A percentile compares a stretch with the other conserved stretches of the same genome.
These are phyloP conservation scores for Trebouxia sp. DNA, from an alignment of 139 green algal genomes.

Conservation along the genomic window DNA sequence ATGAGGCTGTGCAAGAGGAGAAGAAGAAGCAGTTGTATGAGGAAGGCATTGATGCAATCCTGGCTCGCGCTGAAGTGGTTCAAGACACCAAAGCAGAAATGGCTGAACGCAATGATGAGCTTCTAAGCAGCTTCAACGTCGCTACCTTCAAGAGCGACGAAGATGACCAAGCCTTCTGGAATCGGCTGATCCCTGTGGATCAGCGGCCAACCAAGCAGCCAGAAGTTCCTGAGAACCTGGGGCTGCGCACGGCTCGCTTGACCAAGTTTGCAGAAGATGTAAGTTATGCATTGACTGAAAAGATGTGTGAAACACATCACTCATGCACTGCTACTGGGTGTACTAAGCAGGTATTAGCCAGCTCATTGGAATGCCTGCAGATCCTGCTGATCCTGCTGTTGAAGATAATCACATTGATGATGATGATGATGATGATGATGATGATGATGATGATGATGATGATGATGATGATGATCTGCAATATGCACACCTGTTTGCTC, in stretches of 20 bases:
- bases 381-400: too few species aligned
- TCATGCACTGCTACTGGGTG: too few species aligned
- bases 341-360: too few species aligned
- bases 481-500: too few species aligned
- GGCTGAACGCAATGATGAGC: conserved; percentile 57
- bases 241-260: conserved; percentile 46
- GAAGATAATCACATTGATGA: too few species aligned
- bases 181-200: conserved; percentile 78
- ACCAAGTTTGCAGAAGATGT: conserved; percentile 40
- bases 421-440: too few species aligned
- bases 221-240: conserved; percentile 39
- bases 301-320: too few species aligned
- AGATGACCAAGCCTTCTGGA: conserved; percentile 94
- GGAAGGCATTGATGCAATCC: conserved; percentile 92
- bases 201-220: conserved; percentile 50
- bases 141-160: conserved; percentile 85
- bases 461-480: too few species aligned
- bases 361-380: too few species aligned
- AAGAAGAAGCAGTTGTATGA: conserved; percentile 61
- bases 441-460: too few species aligned
- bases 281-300: too few species aligned
- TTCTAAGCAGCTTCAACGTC: conserved; percentile 89
- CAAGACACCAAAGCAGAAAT: conserved; percentile 36
- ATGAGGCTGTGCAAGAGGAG: conserved; percentile 47
- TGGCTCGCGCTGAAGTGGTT: conserved; percentile 88